These are phyloP conservation scores for Cenchrus americanus DNA, from an alignment of 176 grass and related monocot genomes.

Conservation along the genomic window DNA sequence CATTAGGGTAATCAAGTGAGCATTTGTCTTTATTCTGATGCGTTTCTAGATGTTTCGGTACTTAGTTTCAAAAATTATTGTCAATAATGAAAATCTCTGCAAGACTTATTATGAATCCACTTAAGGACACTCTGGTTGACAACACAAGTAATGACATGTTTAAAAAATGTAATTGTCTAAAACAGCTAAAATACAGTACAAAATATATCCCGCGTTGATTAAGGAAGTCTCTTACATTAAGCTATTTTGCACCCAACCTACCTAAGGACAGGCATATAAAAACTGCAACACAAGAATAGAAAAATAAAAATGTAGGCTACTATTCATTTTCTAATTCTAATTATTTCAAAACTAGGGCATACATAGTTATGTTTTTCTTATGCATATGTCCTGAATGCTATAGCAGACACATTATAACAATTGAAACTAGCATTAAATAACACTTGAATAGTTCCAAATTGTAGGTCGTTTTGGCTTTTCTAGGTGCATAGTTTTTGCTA, in stretches of 20 bases:
- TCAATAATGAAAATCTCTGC: conserved; percentile 10
- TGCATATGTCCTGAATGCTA: conserved; percentile 17
- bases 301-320: not conserved
- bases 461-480: too few species aligned
- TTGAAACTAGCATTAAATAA: conserved; percentile 12
- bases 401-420: conserved; percentile 10
- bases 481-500: too few species aligned
- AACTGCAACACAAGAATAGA: not conserved
- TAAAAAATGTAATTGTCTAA: conserved; percentile 19
- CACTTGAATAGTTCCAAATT: not conserved
- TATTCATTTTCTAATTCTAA: not conserved
- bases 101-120: conserved; percentile 19
- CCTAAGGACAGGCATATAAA: not conserved
- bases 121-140: conserved; percentile 12
- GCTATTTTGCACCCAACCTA: conserved; percentile 11
- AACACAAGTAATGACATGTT: not conserved
- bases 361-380: not conserved
- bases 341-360: not conserved
- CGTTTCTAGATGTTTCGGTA: conserved; percentile 24
- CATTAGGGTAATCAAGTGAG: not conserved
- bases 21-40: conserved; percentile 2
- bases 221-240: not conserved
- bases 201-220: not conserved
- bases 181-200: conserved; percentile 22
- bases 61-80: conserved; percentile 9